Conservation (phyloP, 83 land plant species). For the Larix sibirica region DNA sequence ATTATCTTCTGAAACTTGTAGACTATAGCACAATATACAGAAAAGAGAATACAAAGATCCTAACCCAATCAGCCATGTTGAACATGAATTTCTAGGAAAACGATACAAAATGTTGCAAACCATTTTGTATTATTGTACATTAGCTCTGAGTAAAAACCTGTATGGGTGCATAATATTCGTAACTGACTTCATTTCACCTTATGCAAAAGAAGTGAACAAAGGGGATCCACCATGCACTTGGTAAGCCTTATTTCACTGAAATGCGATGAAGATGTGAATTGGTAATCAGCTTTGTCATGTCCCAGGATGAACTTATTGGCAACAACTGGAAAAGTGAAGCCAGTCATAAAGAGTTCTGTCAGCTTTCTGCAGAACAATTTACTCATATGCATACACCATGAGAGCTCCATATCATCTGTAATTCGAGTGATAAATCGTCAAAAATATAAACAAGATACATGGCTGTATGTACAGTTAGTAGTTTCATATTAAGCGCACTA, state of each 20-base stretch:
- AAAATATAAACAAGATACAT: background rate
- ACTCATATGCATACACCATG: constrained; percentile 10
- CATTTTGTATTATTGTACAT: constrained; percentile 6
- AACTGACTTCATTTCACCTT: background rate
- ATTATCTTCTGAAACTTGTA: background rate
- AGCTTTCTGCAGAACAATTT: constrained; percentile 1
- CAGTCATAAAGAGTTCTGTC: constrained; percentile 1
- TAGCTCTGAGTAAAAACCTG: background rate
- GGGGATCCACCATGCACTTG: background rate
- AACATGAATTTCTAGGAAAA: constrained; percentile 1
- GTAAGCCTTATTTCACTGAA: background rate
- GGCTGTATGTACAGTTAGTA: background rate
- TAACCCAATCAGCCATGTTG: background rate
- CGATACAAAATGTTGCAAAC: background rate
- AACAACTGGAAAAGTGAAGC: background rate
- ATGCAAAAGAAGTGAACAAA: background rate
- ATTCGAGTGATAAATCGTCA: background rate
- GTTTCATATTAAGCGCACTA: background rate
- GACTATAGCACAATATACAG: constrained; percentile 8
- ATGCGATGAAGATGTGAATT: background rate
- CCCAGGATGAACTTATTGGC: background rate
- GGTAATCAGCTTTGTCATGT: background rate
- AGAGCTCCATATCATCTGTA: constrained; percentile 9
- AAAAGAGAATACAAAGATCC: background rate
- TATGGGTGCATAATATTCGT: background rate